phyloP scores from a whole-genome alignment of 257 asterid species.

The Lycium ferocissimum region DNA sequence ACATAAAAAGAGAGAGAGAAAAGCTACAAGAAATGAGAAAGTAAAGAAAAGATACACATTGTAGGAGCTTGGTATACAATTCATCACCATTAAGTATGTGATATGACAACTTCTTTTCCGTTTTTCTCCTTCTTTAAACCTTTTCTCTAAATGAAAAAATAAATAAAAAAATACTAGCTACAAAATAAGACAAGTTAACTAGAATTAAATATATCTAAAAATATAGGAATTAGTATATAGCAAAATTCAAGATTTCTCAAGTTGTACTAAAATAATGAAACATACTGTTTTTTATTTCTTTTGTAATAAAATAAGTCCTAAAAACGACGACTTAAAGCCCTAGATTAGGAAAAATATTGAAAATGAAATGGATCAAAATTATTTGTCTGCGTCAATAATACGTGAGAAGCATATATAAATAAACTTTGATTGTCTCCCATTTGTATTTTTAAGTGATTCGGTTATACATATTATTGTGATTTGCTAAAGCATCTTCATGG shows the following conservation, averaged over 20 bases:
- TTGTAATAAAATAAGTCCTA: neutral
- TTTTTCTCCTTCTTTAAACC: too few species aligned
- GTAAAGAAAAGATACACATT: too few species aligned
- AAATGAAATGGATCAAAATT: neutral
- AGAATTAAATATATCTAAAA: too few species aligned
- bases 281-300: too few species aligned
- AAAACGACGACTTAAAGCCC: neutral
- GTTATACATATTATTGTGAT: neutral
- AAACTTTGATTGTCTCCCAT: neutral
- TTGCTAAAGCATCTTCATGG: neutral
- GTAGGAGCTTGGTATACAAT: too few species aligned
- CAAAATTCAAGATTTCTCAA: neutral
- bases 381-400: neutral
- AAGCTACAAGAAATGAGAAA: too few species aligned
- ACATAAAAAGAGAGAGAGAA: too few species aligned
- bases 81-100: too few species aligned
- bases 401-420: neutral
- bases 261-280: neutral
- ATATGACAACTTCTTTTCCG: too few species aligned
- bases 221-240: neutral
- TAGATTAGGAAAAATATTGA: neutral
- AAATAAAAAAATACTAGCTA: too few species aligned
- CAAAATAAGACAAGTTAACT: too few species aligned
- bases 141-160: too few species aligned
- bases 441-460: neutral